Conservation (phyloP, 352 stramenopile species). For the Globisporangium lucens region DNA sequence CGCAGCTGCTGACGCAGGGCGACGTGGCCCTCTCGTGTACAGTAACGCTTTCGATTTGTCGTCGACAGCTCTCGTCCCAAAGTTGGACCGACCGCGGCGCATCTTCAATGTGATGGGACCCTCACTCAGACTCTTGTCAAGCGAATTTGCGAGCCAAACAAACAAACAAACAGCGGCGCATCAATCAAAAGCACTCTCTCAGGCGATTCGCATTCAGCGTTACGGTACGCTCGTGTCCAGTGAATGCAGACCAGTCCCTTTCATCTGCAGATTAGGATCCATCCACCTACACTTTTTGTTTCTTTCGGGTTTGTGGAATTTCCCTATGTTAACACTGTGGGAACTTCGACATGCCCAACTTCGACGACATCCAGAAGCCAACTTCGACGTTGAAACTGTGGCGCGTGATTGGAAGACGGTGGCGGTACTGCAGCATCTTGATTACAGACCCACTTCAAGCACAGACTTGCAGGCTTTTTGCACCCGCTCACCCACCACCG, state of each 20-base stretch:
- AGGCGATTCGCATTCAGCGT: conserved; percentile 7
- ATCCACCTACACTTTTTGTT: neutral
- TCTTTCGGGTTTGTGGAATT: too few species aligned
- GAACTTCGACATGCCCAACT: neutral
- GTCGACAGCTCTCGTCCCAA: neutral
- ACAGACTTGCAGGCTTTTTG: neutral
- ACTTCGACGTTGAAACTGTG: neutral
- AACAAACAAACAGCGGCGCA: neutral
- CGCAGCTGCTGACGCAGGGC: conserved; percentile 1
- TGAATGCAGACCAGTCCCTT: conserved; percentile 3
- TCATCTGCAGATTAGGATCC: neutral
- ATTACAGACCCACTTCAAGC: neutral
- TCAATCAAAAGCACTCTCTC: neutral
- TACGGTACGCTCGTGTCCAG: neutral
- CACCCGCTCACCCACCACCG: neutral
- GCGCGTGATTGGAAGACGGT: neutral
- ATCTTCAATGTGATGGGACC: conserved; percentile 8
- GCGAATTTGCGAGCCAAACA: neutral
- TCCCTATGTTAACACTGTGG: neutral
- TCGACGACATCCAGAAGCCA: neutral
- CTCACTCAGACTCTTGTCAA: neutral
- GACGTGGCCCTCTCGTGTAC: neutral
- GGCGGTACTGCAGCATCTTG: neutral
- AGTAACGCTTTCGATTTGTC: neutral
- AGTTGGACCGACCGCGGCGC: neutral